These are phyloP conservation scores for Fagus sylvatica DNA, from an alignment of 306 rosid species.

Conservation along the genomic window DNA sequence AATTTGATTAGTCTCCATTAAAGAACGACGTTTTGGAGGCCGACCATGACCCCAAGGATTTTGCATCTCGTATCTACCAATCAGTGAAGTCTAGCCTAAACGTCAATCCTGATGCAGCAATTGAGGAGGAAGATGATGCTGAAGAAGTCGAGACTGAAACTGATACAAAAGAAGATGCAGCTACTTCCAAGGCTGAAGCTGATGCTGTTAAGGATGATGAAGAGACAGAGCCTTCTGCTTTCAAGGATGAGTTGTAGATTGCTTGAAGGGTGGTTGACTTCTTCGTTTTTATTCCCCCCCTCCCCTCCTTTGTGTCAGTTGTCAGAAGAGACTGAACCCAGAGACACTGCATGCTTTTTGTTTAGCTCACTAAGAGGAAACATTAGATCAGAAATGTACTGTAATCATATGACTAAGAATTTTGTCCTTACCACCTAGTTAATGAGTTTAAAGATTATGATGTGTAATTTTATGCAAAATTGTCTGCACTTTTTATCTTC, in stretches of 20 bases:
- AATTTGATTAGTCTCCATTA: no score
- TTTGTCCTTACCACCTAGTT: slow-evolving; percentile 33
- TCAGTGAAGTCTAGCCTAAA: slow-evolving; percentile 83
- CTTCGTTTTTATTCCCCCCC: no score
- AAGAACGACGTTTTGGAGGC: no score
- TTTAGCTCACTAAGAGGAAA: slow-evolving; percentile 22
- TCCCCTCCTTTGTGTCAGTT: no score
- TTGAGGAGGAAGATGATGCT: slow-evolving; percentile 81
- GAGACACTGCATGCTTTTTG: slow-evolving; percentile 27
- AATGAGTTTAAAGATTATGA: slow-evolving; percentile 11
- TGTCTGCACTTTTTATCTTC: neutral
- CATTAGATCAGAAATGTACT: slow-evolving; percentile 29
- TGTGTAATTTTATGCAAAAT: neutral
- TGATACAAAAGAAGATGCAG: slow-evolving; percentile 45
- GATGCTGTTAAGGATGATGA: slow-evolving; percentile 30
- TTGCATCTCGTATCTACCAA: slow-evolving; percentile 71
- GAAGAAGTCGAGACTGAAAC: slow-evolving; percentile 76
- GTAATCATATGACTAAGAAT: slow-evolving; percentile 42
- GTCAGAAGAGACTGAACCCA: slow-evolving; percentile 11
- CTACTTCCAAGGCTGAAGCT: slow-evolving; percentile 45
- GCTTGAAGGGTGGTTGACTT: slow-evolving; percentile 1
- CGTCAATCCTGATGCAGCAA: slow-evolving; percentile 67
- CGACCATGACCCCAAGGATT: slow-evolving; percentile 91
- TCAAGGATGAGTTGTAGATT: slow-evolving; percentile 81
- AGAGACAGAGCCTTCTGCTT: slow-evolving; percentile 20